These are phyloP conservation scores for Leptographium flavum DNA, from an alignment of 2,329 filamentous ascomycete genomes.

Conservation along the genomic window DNA sequence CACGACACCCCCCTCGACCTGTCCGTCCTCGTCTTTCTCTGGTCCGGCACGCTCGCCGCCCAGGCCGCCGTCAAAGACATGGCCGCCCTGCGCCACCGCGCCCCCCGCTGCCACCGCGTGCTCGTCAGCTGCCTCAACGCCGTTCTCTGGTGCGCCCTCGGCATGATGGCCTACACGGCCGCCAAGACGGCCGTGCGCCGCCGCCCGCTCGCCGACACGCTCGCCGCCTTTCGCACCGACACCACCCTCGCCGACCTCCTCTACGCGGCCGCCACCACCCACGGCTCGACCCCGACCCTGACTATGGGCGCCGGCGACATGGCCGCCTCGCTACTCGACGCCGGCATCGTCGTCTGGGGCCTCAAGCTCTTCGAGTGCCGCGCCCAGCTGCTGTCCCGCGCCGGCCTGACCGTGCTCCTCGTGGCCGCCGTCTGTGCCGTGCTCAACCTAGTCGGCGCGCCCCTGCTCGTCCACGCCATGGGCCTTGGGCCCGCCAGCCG, in stretches of 20 bases:
- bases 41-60: slow-evolving; percentile 26
- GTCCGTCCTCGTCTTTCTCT: slow-evolving; percentile 32
- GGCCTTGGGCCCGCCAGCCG: slow-evolving; percentile 19
- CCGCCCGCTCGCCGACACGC: slow-evolving; percentile 10
- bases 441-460: slow-evolving; percentile 27
- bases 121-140: slow-evolving; percentile 30
- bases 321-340: slow-evolving; percentile 32
- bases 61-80: slow-evolving; percentile 24
- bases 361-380: slow-evolving; percentile 39
- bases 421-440: slow-evolving; percentile 23
- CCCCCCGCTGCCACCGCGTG: slow-evolving; percentile 13
- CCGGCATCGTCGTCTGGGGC: slow-evolving; percentile 37
- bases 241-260: slow-evolving; percentile 18
- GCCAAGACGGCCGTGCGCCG: slow-evolving; percentile 19
- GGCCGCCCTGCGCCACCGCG: neutral
- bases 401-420: slow-evolving; percentile 24
- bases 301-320: slow-evolving; percentile 30
- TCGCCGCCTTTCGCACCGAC: slow-evolving; percentile 15
- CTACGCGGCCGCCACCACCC: too few relatives aligned
- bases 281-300: slow-evolving; percentile 12
- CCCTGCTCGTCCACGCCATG: slow-evolving; percentile 21
- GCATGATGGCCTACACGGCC: slow-evolving; percentile 28
- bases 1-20: slow-evolving; percentile 29
- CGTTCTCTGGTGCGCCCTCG: slow-evolving; percentile 31
- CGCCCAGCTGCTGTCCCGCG: slow-evolving; percentile 26